Percentiles rank a stretch among this genome's conserved stretches.
phyloP scores from a whole-genome alignment of 2,329 filamentous ascomycete species.

The Trichoderma sp. region DNA sequence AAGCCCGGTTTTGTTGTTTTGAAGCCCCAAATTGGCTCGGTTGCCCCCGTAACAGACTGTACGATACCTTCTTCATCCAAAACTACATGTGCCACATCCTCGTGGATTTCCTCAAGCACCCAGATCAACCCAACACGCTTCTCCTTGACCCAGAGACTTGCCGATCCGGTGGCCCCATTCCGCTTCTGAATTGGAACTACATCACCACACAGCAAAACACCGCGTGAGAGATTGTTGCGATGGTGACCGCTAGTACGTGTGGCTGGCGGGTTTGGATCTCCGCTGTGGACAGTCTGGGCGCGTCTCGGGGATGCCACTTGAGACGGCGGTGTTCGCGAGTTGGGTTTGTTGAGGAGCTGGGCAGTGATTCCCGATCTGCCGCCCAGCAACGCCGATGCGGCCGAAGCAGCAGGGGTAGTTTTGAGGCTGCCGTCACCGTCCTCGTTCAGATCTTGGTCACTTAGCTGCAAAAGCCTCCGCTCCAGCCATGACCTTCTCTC shows the following conservation, averaged over 20 bases:
- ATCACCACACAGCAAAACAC: conserved; percentile 90
- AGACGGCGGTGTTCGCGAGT: conserved; percentile 54
- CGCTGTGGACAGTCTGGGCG: conserved; percentile 62
- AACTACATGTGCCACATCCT: conserved; percentile 77
- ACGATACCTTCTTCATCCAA: conserved; percentile 77
- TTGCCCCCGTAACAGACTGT: conserved; percentile 67
- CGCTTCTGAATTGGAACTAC: conserved; percentile 98
- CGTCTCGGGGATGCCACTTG: conserved; percentile 49
- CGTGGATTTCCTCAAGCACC: conserved; percentile 96
- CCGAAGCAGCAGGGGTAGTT: conserved; percentile 38
- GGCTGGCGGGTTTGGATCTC: conserved; percentile 53
- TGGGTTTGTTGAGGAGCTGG: conserved; percentile 79
- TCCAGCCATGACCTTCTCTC: conserved; percentile 88
- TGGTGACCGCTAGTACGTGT: conserved; percentile 58
- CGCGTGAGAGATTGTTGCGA: conserved; percentile 71
- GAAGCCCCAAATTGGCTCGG: conserved; percentile 81
- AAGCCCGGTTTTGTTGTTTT: conserved; percentile 64
- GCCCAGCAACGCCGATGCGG: conserved; percentile 59
- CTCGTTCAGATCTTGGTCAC: conserved; percentile 34
- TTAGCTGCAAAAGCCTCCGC: conserved; percentile 66
- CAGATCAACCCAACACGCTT: conserved; percentile 91
- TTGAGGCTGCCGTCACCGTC: conserved; percentile 34
- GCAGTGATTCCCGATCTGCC: conserved; percentile 77
- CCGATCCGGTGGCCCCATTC: conserved; percentile 86
- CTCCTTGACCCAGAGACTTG: conserved; percentile 98